A percentile compares a stretch with the other conserved stretches of the same genome.
These are phyloP conservation scores for Amphibolis antarctica DNA, from an alignment of 106 monocot species.

Conservation along the genomic window DNA sequence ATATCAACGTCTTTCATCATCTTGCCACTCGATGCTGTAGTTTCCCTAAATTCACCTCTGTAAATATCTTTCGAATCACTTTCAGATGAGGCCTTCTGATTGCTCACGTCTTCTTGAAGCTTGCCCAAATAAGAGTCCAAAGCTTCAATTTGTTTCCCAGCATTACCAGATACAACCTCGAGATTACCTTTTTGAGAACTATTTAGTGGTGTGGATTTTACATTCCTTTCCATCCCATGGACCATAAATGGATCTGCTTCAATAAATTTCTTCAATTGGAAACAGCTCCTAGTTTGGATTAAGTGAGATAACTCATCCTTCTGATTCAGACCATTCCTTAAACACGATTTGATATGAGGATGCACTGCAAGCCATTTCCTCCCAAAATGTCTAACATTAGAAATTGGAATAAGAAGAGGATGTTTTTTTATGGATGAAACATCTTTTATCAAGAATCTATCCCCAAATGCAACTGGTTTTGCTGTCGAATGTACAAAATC, in stretches of 20 bases:
- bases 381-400: neutral
- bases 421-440: neutral
- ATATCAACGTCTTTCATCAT: neutral
- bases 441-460: neutral
- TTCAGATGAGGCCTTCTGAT: conserved; percentile 9
- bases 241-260: neutral
- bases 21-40: neutral
- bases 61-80: conserved; percentile 3
- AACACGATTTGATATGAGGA: neutral
- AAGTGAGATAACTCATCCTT: neutral
- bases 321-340: neutral
- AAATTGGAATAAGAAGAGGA: neutral
- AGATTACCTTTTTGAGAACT: neutral
- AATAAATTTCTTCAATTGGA: neutral
- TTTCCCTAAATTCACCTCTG: neutral
- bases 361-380: neutral
- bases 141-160: conserved; percentile 30
- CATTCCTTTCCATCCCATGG: neutral
- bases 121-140: conserved; percentile 55
- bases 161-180: neutral
- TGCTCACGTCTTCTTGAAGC: conserved; percentile 12
- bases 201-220: conserved; percentile 1
- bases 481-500: neutral
- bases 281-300: neutral
- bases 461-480: neutral